phyloP scores from a whole-genome alignment of 352 stramenopile species.

The Phytophthora vignae region DNA sequence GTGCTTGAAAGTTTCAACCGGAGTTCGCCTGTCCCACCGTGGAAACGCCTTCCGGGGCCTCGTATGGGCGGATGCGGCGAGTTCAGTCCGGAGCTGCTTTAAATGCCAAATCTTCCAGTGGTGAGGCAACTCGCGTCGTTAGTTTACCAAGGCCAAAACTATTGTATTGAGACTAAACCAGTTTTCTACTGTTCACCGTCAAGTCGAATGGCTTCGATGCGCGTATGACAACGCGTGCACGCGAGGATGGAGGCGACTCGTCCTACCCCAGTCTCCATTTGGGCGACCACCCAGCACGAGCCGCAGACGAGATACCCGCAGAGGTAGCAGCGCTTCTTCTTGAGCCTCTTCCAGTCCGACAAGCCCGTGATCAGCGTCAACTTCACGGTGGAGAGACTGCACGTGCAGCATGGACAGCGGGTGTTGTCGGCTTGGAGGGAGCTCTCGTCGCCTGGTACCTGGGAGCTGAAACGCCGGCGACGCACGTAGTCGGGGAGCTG shows the following conservation, averaged over 20 bases:
- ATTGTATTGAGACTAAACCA: no score
- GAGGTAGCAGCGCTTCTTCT: slow-evolving; percentile 30
- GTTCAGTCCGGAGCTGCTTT: no score
- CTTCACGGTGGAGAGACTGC: neutral
- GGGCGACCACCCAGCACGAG: slow-evolving; percentile 15
- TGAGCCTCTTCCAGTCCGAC: slow-evolving; percentile 3
- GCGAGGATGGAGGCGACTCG: slow-evolving; percentile 26
- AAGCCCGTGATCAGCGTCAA: neutral
- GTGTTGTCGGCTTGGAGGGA: neutral
- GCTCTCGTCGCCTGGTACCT: neutral
- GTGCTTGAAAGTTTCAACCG: neutral
- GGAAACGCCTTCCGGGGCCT: slow-evolving; percentile 1
- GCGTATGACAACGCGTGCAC: slow-evolving; percentile 25
- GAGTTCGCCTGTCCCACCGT: neutral
- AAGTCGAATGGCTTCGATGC: neutral
- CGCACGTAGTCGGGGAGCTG: neutral
- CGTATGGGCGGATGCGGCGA: neutral
- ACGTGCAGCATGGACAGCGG: neutral
- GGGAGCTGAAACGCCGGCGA: neutral
- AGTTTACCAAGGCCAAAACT: no score
- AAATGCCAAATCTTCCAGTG: no score
- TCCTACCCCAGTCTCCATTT: slow-evolving; percentile 30
- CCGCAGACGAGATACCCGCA: slow-evolving; percentile 39
- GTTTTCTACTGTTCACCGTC: neutral
- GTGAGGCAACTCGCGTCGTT: no score